Base-by-base conservation (phyloP, 768 basidiomycete species). In the Suillus occidentalis region DNA sequence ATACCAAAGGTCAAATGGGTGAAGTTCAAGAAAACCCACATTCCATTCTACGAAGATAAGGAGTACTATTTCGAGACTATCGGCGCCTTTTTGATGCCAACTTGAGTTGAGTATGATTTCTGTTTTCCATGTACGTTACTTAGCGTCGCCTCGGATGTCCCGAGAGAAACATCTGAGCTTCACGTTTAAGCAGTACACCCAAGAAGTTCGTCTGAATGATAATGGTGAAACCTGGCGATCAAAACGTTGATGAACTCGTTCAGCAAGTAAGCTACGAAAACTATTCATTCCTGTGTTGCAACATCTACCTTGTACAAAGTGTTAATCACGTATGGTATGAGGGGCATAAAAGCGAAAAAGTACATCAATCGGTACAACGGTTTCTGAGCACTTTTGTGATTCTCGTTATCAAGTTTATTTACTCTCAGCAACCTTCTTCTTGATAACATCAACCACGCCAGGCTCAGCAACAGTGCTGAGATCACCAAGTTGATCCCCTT, bases 401-500 rank as follows among this genome's bases (percentile, higher is more conserved):
- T 7, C 25, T 13, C 14, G 4, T 49, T 25, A 13, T 45, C 65
- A 20, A 73, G 45, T 76, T 73, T 39, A 36, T 2, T 10, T n/a
- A 42, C 68, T 73, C 72, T 78, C 80, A 2, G 87, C 87, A 56
- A 95, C 91, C 79, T 89, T 93, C 71, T 80, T 73, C 83, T 92
- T 94, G 79, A 96, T 95, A 52, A 83, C 76, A 56, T 97, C 95
- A 25, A 98, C 93, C 55, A 96, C 82, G 8, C 79, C 76, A 4
- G 96, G 96, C 68, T 99, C 95, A 4, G 94, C 96, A 56, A 97
- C 83, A 8, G 97, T 98, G 69, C 90, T 92, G 43, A 98, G 85
- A 79, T 98, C 97, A 58, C 97, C 97, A 49, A 99, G 87, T 77
- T 97, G 92, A 75, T 99, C 97, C 9, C 88, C 93, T 76, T 99